Conservation (phyloP, 805 yeast species). For the Hanseniaspora guilliermondii region DNA sequence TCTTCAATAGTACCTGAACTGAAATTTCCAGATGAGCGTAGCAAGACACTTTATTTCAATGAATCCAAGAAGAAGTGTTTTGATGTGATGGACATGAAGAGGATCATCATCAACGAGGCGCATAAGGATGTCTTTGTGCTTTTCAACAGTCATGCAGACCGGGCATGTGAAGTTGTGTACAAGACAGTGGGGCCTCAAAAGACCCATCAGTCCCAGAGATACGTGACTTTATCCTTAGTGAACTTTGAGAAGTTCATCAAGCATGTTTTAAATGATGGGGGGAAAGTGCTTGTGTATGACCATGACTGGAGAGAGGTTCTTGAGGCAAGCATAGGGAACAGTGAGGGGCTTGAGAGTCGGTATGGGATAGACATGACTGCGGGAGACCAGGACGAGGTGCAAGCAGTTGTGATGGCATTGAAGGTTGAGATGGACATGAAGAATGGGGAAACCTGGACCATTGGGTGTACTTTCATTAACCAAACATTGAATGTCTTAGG, state of each 20-base stretch:
- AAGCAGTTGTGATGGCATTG: constrained; percentile 24
- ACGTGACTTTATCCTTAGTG: constrained; percentile 67
- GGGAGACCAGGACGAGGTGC: constrained; percentile 31
- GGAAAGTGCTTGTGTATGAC: constrained; percentile 70
- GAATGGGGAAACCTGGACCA: constrained; percentile 30
- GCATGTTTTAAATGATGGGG: constrained; percentile 55
- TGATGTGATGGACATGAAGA: background rate
- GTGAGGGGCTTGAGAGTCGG: background rate
- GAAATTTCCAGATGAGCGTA: constrained; percentile 42
- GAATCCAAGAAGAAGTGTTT: constrained; percentile 26
- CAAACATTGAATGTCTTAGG: constrained; percentile 54
- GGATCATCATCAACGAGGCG: background rate
- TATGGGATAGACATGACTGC: constrained; percentile 17
- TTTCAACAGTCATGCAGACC: background rate
- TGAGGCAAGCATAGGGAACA: background rate
- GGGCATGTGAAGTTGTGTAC: constrained; percentile 39
- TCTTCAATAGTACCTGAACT: constrained; percentile 40
- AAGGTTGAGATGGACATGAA: constrained; percentile 22
- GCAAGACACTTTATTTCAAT: constrained; percentile 37
- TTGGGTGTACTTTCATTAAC: constrained; percentile 76
- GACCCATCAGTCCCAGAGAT: constrained; percentile 19
- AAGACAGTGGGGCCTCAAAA: constrained; percentile 42
- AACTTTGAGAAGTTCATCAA: constrained; percentile 55
- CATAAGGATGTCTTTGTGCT: constrained; percentile 5
- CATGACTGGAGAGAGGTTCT: constrained; percentile 41